Conservation (phyloP, 225 moss, liverwort and hornwort species). For the Sphagnum contortum region DNA sequence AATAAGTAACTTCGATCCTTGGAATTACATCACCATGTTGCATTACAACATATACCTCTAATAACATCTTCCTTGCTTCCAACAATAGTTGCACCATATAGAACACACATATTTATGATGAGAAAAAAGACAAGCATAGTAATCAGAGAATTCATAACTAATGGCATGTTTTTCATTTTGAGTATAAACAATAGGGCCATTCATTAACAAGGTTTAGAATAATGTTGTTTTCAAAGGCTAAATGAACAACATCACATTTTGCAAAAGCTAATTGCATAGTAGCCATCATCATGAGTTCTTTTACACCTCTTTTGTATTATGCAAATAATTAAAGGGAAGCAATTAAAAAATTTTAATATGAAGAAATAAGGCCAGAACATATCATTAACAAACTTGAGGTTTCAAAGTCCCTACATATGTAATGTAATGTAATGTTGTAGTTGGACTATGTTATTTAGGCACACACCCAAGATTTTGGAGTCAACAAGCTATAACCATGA, state of each 20-base stretch:
- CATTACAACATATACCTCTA: slow-evolving; percentile 83
- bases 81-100: slow-evolving; percentile 48
- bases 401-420: slow-evolving; percentile 80
- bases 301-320: too few species aligned
- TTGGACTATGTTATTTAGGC: slow-evolving; percentile 43
- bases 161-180: too few species aligned
- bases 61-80: slow-evolving; percentile 66
- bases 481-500: background rate
- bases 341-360: too few species aligned
- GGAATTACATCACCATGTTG: slow-evolving; percentile 83
- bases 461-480: background rate
- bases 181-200: too few species aligned
- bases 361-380: too few species aligned
- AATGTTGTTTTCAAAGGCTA: too few species aligned
- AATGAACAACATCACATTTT: too few species aligned
- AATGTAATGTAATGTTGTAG: slow-evolving; percentile 99
- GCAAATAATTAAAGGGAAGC: too few species aligned
- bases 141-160: background rate
- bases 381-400: slow-evolving; percentile 46
- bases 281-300: too few species aligned
- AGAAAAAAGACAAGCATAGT: background rate
- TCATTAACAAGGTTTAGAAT: too few species aligned
- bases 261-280: too few species aligned
- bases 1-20: slow-evolving; percentile 90
- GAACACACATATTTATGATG: background rate